Base-by-base conservation (phyloP, 2,329 filamentous ascomycete species). In the Penicillium sp. region DNA sequence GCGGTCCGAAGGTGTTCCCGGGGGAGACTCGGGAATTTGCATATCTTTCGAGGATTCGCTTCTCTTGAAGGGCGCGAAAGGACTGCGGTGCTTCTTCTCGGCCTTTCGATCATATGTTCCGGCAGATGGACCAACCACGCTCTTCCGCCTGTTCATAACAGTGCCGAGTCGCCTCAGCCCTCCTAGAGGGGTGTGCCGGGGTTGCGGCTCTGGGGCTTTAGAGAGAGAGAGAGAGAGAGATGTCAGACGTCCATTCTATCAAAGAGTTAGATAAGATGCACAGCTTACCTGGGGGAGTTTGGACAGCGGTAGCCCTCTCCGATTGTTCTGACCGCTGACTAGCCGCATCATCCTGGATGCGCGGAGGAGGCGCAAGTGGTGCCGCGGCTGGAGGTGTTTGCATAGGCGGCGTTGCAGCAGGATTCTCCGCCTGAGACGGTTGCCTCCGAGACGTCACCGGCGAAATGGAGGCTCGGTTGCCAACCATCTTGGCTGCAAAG, bases 271-370 rank as follows among this genome's bases (percentile, higher is more conserved):
- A 14, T n/a, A 3, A 3, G n/a, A 10, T 11, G 3, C n/a, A 24
- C 9, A 24, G 65, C 69, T 68, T 46, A 74, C 70, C 65, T 54
- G 71, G 67, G 16, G 68, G 63, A 38, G 69, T 60, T 53, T 67
- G 65, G 28, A 59, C 60, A 50, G 67, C 46, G 6, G 27, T 14
- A 13, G 44, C 38, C 38, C 53, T 69, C 18, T 67, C 75, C 43
- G 77, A 81, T 60, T 72, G 54, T 48, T 74, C 76, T 51, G 81
- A 83, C 55, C 78, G 78, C 56, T 82, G 78, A 60, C 81, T 82
- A 51, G 76, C 73, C 50, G 74, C 69, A 66, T 85, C 81, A 61
- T 84, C 81, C 40, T 73, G 69, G 46, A 70, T 60, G 41, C 64
- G 70, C 16, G 74, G 69, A 8, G 74, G 46, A 30, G 46, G 48